Base-by-base conservation (phyloP, 1,139 yeast species). In the Nakaseomyces bracarensis region DNA sequence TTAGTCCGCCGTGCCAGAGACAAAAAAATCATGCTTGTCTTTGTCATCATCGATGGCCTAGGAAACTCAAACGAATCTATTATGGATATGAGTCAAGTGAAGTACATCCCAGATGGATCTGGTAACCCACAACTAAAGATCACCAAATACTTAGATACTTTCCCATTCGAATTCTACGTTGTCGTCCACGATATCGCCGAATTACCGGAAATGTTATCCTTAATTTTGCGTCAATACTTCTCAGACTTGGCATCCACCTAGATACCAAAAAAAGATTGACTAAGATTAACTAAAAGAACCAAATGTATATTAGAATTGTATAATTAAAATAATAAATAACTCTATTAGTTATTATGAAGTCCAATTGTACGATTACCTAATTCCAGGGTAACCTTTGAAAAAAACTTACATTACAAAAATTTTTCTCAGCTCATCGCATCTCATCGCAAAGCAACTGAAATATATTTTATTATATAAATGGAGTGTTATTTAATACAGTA, bases 111-210 rank as follows among this genome's bases (percentile, higher is more conserved):
- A 28, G 82, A 79, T 49, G 70, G 65, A n/a, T 69, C 71, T 40
- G 96, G 96, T 3, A 75, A 75, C 44, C 72, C 78, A 76, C 74
- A 74, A 36, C 68, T 93, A 50, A 75, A 82, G 60, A 93, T 93
- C 47, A 82, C 78, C 47, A 82, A 81, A 54, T 93, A 93, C 55
- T 72, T 93, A 65, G 96, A 91, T 53, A 76, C 84, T 20, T 93
- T 93, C 77, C 97, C 98, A 53, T 93, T 93, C 65, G 97, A 93
- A 58, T 91, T 83, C 61, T 93, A 89, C 57, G 96, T 91, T 46
- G 91, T 93, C 53, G 96, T 93, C 29, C 79, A 85, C 55, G 80
- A 91, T 57, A 84, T 93, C 49, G 72, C 74, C 37, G 97, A 91
- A 64, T 72, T 93, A 41, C 98, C 99, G 16, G 86, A 82, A 55